Conservation (phyloP, 495 filamentous ascomycete species). For the Penicillium antarcticum region DNA sequence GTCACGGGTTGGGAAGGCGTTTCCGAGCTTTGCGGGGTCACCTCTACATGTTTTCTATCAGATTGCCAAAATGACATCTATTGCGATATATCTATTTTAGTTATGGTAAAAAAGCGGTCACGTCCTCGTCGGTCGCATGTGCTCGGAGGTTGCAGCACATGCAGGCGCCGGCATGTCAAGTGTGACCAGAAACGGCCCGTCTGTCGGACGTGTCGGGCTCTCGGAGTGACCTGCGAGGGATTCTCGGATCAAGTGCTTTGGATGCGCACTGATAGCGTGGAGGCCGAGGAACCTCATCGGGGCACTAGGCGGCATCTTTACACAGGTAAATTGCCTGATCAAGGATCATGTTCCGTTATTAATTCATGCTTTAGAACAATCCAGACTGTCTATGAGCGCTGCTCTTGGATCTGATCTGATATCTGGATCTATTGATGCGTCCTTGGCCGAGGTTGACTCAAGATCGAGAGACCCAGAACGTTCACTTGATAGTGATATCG, state of each 20-base stretch:
- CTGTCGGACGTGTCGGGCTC: conserved; percentile 28
- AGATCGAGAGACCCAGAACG: conserved; percentile 22
- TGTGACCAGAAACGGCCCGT: conserved; percentile 37
- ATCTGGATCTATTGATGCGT: conserved; percentile 31
- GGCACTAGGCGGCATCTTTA: conserved; percentile 33
- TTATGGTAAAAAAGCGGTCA: conserved; percentile 15
- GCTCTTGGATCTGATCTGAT: conserved; percentile 20
- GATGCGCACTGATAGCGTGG: conserved; percentile 19
- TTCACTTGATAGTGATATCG: conserved; percentile 18
- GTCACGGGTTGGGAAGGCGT: background rate
- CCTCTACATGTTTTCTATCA: background rate
- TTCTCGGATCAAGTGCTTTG: conserved; percentile 30
- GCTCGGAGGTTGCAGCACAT: conserved; percentile 34
- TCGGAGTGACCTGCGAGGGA: conserved; percentile 30
- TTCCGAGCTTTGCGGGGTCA: conserved; percentile 1
- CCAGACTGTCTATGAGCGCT: conserved; percentile 31
- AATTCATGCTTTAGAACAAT: conserved; percentile 21
- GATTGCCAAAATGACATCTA: background rate
- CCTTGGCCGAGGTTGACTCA: conserved; percentile 28
- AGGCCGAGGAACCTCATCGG: conserved; percentile 10
- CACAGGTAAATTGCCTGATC: conserved; percentile 15
- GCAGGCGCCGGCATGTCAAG: conserved; percentile 37
- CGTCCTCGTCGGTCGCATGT: conserved; percentile 30
- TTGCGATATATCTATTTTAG: background rate
- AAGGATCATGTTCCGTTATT: background rate